Evolutionary conservation across 2,329 filamentous ascomycete genomes (phyloP), one percentile per base, ranked within the genome.

Genomic region (Microcyclospora pomicola): DNA sequence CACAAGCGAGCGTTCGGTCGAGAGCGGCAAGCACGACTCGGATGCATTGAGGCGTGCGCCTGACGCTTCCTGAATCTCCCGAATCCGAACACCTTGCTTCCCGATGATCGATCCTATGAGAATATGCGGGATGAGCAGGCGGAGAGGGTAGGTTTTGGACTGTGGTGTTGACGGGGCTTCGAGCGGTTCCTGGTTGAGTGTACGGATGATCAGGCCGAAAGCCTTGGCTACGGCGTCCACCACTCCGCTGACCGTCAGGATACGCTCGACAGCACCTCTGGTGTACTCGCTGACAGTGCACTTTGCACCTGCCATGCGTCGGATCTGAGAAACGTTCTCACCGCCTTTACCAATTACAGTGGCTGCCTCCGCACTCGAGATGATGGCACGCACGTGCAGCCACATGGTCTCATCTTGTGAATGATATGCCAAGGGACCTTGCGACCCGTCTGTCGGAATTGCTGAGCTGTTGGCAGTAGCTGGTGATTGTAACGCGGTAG

Each of bases 201-300:
- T 98, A 53, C 91, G 85, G 53, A 98, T 95, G 58, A 98, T 98
- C 49, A 98, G 71, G 58, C 91, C 91, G 60, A 98, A 98, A 13
- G 91, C 91, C 77, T 98, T 98, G 51, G 91, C 91, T 48, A 87
- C 87, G 51, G 88, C 88, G 66, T 98, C 91, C 50, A 96, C 88
- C 49, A 85, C 80, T 45, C 91, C 91, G 62, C 88, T 96, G 44
- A 98, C 91, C 27, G 91, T 98, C 55, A 98, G 71, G 55, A 98
- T 95, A 59, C 91, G 84, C 69, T 98, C 91, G 27, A 96, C 87
- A 39, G 91, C 91, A 49, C 91, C 91, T 57, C 93, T 85, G 51
- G 92, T 83, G 57, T 96, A 98, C 64, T 98, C 91, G 66, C 87
- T 95, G 51, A 98, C 91, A 34, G 91, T 98, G 69, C 91, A 98